Evolutionary conservation across 2,329 filamentous ascomycete species (phyloP).

Genomic region (Botrytis elliptica): DNA sequence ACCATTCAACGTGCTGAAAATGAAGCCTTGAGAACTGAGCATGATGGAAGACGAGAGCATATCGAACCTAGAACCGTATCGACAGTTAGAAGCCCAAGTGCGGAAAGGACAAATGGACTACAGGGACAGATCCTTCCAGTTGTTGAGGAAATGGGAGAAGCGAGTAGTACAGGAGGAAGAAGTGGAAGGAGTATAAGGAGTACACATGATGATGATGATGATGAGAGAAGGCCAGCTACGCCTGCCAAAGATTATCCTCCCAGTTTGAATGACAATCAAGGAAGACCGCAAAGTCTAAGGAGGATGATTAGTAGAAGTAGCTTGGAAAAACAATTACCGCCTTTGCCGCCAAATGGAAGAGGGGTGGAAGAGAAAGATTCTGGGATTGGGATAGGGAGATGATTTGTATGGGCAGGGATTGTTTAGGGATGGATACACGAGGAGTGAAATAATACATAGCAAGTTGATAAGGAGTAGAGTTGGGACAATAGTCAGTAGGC

Average conservation of each 20-base stretch:
- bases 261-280: constrained; percentile 20
- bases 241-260: constrained; percentile 27
- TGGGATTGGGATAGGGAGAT: background rate
- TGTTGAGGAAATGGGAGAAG: constrained; percentile 87
- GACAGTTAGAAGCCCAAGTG: constrained; percentile 56
- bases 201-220: constrained; percentile 35
- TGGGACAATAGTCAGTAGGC: background rate
- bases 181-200: constrained; percentile 49
- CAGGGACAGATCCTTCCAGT: constrained; percentile 70
- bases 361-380: constrained; percentile 4
- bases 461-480: background rate
- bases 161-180: constrained; percentile 61
- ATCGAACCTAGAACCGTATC: constrained; percentile 48
- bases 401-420: background rate
- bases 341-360: constrained; percentile 45
- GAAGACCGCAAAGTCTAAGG: constrained; percentile 14
- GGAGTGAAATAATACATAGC: constrained; percentile 4
- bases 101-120: constrained; percentile 52
- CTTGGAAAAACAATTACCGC: constrained; percentile 60
- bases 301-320: constrained; percentile 52
- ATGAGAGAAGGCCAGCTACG: constrained; percentile 31
- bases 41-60: constrained; percentile 39
- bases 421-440: background rate
- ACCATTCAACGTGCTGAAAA: constrained; percentile 34
- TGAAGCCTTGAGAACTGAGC: constrained; percentile 33